A percentile compares a stretch with the other conserved stretches of the same genome.
Conservation (phyloP, 352 stramenopile species). For the Globisporangium paddicum region DNA sequence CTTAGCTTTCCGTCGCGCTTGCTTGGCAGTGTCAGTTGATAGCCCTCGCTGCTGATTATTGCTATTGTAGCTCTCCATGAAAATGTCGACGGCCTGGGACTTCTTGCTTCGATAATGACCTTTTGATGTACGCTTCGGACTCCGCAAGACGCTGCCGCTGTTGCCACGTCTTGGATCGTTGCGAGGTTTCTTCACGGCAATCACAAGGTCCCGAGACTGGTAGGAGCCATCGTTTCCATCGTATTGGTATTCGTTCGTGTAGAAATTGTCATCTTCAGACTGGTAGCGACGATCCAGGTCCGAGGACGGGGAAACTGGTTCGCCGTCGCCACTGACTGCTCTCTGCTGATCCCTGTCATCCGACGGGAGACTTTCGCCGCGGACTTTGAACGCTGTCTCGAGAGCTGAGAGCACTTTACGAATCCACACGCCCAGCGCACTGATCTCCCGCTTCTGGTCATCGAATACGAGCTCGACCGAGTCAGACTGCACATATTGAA, state of each 20-base stretch:
- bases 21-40: neutral
- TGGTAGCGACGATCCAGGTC: slow-evolving; percentile 3
- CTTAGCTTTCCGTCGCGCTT: neutral
- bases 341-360: neutral
- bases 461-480: slow-evolving; percentile 39
- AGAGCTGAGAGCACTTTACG: slow-evolving; percentile 25
- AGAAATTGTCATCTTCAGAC: slow-evolving; percentile 2
- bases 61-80: slow-evolving; percentile 9
- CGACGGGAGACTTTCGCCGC: slow-evolving; percentile 19
- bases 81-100: slow-evolving; percentile 1
- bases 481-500: slow-evolving; percentile 12
- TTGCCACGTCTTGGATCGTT: neutral
- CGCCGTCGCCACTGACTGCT: neutral
- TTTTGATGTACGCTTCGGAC: neutral
- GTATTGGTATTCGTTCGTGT: slow-evolving; percentile 14
- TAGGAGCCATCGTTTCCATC: slow-evolving; percentile 15
- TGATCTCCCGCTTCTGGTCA: slow-evolving; percentile 36
- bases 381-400: slow-evolving; percentile 24
- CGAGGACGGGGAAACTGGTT: neutral
- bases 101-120: neutral
- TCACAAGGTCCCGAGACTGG: neutral
- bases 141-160: neutral
- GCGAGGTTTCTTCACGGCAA: neutral
- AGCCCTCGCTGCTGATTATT: slow-evolving; percentile 2
- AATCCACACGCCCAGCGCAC: slow-evolving; percentile 53